Evolutionary conservation across 2,329 filamentous ascomycete species (phyloP).

Genomic region (Lasiodiplodia sp.): DNA sequence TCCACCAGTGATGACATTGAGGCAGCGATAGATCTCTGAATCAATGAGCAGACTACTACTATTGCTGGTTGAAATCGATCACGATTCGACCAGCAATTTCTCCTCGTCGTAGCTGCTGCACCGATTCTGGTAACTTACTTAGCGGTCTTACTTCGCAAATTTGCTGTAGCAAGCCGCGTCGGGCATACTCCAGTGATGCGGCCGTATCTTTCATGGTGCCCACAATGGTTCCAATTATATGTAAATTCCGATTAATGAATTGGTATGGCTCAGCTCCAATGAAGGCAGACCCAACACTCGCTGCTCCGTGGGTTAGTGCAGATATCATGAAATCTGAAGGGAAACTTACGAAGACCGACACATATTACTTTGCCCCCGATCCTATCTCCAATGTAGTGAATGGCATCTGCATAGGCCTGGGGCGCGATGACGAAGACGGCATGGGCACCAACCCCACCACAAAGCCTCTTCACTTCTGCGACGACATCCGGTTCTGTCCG

Average conservation of each 20-base stretch:
- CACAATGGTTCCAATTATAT: slow-evolving; percentile 49
- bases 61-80: slow-evolving; percentile 59
- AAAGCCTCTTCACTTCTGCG: slow-evolving; percentile 43
- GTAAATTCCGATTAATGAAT: slow-evolving; percentile 46
- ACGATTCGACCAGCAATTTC: slow-evolving; percentile 62
- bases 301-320: not conserved
- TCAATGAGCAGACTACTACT: not conserved
- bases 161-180: slow-evolving; percentile 57
- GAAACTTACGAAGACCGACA: slow-evolving; percentile 48
- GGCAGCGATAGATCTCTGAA: too few relatives aligned
- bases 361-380: slow-evolving; percentile 58
- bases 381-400: slow-evolving; percentile 54
- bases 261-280: slow-evolving; percentile 40
- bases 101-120: slow-evolving; percentile 57
- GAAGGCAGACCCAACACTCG: slow-evolving; percentile 36
- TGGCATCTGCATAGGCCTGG: slow-evolving; percentile 50
- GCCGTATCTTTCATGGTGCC: slow-evolving; percentile 57
- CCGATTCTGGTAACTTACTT: slow-evolving; percentile 59
- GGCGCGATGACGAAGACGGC: slow-evolving; percentile 50
- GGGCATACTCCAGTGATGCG: slow-evolving; percentile 57
- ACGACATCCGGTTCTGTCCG: slow-evolving; percentile 41
- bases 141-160: slow-evolving; percentile 59
- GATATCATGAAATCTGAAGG: not conserved
- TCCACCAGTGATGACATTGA: too few relatives aligned
- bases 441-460: slow-evolving; percentile 41